Conservation (phyloP, 164 flowering plant genomes). For the Liquidambar formosana region DNA sequence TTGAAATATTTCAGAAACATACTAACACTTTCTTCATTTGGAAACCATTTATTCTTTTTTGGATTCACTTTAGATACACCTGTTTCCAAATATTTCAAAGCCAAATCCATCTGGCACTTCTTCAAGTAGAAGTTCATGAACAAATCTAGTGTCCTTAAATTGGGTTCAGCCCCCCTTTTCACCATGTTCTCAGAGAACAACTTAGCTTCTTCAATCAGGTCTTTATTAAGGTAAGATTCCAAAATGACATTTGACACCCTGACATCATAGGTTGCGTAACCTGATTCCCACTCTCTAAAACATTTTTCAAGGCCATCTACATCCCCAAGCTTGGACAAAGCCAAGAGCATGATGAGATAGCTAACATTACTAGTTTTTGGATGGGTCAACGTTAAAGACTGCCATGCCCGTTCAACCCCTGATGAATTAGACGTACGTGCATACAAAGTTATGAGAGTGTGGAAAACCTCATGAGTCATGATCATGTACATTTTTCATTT, state of each 20-base stretch:
- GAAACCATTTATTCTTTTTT: constrained; percentile 15
- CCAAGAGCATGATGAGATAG: constrained; percentile 37
- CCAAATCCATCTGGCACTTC: constrained; percentile 26
- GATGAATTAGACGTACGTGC: constrained; percentile 20
- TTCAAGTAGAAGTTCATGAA: constrained; percentile 30
- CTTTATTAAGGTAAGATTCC: constrained; percentile 27
- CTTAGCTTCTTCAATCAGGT: constrained; percentile 36
- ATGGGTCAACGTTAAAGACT: constrained; percentile 22
- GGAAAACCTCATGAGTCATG: constrained; percentile 22
- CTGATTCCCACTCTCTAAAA: constrained; percentile 44
- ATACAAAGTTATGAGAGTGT: constrained; percentile 30
- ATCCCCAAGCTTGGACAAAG: constrained; percentile 36
- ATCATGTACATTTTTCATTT: constrained; percentile 13
- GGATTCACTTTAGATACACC: constrained; percentile 17
- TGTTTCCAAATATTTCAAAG: constrained; percentile 28
- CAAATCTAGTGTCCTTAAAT: constrained; percentile 21
- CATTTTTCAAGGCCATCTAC: constrained; percentile 27
- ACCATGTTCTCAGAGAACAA: constrained; percentile 18
- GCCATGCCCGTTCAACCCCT: constrained; percentile 43
- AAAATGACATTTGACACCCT: constrained; percentile 34
- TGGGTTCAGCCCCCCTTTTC: constrained; percentile 16
- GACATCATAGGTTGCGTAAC: constrained; percentile 27
- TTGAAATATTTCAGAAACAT: constrained; percentile 26
- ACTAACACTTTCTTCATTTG: constrained; percentile 12
- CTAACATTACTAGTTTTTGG: constrained; percentile 26